Evolutionary conservation across 2,329 filamentous ascomycete species (phyloP), one percentile per base, ranked within the genome.

Genomic region (Beauveria asiatica): DNA sequence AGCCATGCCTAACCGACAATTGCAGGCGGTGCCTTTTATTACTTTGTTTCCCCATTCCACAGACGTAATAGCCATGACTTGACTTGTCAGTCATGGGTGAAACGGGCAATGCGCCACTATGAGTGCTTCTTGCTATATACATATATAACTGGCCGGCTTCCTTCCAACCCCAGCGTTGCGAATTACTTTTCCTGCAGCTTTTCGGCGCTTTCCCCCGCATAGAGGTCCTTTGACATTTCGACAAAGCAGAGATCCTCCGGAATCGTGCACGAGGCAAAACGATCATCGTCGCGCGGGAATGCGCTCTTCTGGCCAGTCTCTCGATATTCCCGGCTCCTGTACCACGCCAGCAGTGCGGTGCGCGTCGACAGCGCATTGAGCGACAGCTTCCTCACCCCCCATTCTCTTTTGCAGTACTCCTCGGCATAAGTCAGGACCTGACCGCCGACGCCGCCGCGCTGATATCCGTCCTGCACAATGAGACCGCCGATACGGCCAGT

Each of bases 331-430:
- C 70, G 62, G 25, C 71, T 63, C 46, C 62, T 54, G 53, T 75
- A 76, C 72, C 73, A 76, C 33, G 64, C 61, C 33, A 73, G 68
- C 46, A 76, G 66, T 62, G 74, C 73, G 6, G 59, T 46, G 30
- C 74, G 62, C 23, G 66, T 65, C 65, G 67, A 70, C 21, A 75
- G 66, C 27, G 72, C 73, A 9, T 64, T 65, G 65, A 76, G 69
- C 64, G 72, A 71, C 63, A 76, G 62, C 61, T 59, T 64, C 9
- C n/a, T 16, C 0, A 63, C 66, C 2, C 67, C 67, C 69, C 70
- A 72, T 39, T 57, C 53, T 33, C 60, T 37, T 7, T 57, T 54
- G 11, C 66, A 68, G 49, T 66, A 69, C 25, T 61, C 61, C 63
- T 75, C 74, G 3, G 72, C 71, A 49, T 69, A 63, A 2, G 56